phyloP scores from a whole-genome alignment of 2,329 filamentous ascomycete species.

The Epichloe sp. region DNA sequence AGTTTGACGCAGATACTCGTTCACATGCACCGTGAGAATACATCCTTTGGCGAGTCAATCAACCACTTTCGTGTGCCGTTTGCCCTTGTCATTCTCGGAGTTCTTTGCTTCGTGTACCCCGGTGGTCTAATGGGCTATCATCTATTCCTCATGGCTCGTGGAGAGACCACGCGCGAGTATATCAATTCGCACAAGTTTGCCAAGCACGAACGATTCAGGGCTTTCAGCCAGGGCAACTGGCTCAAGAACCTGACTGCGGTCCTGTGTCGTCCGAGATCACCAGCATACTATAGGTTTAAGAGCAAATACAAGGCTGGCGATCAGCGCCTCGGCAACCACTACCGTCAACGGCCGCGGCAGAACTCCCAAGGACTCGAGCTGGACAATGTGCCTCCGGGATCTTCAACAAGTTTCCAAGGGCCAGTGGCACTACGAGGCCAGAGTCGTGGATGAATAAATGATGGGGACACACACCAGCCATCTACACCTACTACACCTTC shows the following conservation, averaged over 20 bases:
- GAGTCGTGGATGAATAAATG: conserved; percentile 8
- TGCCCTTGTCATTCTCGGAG: conserved; percentile 74
- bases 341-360: conserved; percentile 28
- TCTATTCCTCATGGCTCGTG: conserved; percentile 76
- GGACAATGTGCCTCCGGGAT: conserved; percentile 43
- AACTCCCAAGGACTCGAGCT: conserved; percentile 54
- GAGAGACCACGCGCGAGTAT: conserved; percentile 92
- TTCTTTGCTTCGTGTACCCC: conserved; percentile 67
- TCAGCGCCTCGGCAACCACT: conserved; percentile 56
- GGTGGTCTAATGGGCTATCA: conserved; percentile 78
- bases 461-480: neutral
- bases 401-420: conserved; percentile 38
- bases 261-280: conserved; percentile 68
- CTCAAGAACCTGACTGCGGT: conserved; percentile 72
- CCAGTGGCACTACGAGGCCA: conserved; percentile 32
- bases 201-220: conserved; percentile 80
- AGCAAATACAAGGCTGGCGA: conserved; percentile 63
- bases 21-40: conserved; percentile 49
- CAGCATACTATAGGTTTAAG: conserved; percentile 86
- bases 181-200: conserved; percentile 92
- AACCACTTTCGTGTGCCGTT: conserved; percentile 66
- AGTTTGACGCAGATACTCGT: conserved; percentile 70
- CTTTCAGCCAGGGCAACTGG: conserved; percentile 68
- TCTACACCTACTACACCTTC: neutral
- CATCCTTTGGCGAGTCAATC: conserved; percentile 58